These are phyloP conservation scores for Fusarium goolgardi DNA, from an alignment of 2,329 filamentous ascomycete species.

Conservation along the genomic window DNA sequence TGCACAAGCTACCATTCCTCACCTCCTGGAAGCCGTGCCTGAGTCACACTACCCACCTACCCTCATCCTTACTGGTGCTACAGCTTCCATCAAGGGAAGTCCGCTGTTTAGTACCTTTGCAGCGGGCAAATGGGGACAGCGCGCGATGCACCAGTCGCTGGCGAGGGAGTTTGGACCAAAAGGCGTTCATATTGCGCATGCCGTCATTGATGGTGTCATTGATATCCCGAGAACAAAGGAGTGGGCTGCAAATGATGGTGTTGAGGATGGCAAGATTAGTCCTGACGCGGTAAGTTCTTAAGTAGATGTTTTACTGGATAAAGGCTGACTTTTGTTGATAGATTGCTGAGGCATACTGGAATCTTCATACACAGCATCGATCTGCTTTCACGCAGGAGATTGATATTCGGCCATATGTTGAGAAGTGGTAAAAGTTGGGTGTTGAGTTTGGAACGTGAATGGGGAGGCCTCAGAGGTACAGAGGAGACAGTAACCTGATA, in stretches of 20 bases:
- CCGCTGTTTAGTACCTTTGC: constrained; percentile 78
- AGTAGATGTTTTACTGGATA: accelerated
- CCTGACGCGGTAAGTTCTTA: constrained; percentile 74
- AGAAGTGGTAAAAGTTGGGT: constrained; percentile 74
- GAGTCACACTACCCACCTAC: constrained; percentile 74
- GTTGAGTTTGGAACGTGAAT: background rate
- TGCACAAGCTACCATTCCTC: constrained; percentile 75
- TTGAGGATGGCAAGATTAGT: constrained; percentile 72
- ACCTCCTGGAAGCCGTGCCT: constrained; percentile 71
- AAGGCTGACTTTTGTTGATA: constrained; percentile 50
- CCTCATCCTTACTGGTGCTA: constrained; percentile 88
- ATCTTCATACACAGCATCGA: constrained; percentile 81
- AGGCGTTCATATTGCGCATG: constrained; percentile 85
- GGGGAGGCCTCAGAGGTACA: background rate
- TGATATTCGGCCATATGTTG: constrained; percentile 81
- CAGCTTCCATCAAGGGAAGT: constrained; percentile 79
- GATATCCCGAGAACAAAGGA: constrained; percentile 79
- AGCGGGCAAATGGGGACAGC: constrained; percentile 81
- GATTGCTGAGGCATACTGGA: constrained; percentile 91
- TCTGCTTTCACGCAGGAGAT: constrained; percentile 85
- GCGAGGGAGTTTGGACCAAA: constrained; percentile 86
- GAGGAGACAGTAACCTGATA: background rate
- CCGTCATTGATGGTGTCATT: constrained; percentile 86
- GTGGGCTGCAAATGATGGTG: constrained; percentile 57
- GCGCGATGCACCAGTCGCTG: constrained; percentile 79